Percentiles rank a stretch among this genome's conserved stretches.
phyloP scores from a whole-genome alignment of 176 grass and related monocot genomes.

The Hordeum marinum region DNA sequence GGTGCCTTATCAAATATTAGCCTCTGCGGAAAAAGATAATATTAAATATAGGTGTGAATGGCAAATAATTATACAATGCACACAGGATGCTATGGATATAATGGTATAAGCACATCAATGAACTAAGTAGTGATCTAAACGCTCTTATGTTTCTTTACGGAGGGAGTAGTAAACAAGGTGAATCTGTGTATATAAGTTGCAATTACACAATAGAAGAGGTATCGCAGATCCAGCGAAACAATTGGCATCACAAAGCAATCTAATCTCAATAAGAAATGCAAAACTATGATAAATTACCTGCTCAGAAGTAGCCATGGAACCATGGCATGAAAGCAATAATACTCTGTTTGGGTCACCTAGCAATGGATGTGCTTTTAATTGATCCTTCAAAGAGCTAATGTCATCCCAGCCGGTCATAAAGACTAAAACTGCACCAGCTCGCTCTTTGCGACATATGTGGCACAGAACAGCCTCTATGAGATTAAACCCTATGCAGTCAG shows the following conservation, averaged over 20 bases:
- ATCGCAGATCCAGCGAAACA: not conserved
- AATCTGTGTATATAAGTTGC: not conserved
- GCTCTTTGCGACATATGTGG: conserved; percentile 95
- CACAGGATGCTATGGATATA: not conserved
- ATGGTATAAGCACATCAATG: not conserved
- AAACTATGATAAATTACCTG: conserved; percentile 52
- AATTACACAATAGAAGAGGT: not conserved
- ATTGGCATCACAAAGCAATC: not conserved
- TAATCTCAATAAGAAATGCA: not conserved
- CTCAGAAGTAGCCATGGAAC: conserved; percentile 95
- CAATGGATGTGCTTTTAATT: conserved; percentile 87
- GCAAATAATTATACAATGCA: not conserved
- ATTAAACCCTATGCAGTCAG: conserved; percentile 97
- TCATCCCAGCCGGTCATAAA: conserved; percentile 99
- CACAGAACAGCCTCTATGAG: conserved; percentile 91
- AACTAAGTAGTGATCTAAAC: not conserved
- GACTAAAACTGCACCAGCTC: conserved; percentile 80
- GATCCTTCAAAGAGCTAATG: conserved; percentile 93
- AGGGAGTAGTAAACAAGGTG: not conserved
- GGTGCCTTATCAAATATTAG: conserved; percentile 88
- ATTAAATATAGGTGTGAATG: conserved; percentile 15
- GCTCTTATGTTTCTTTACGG: too few relatives aligned
- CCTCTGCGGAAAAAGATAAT: conserved; percentile 44
- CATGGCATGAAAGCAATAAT: conserved; percentile 85
- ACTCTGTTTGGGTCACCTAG: conserved; percentile 93